Evolutionary conservation across 192 early-diverging fungal species (phyloP), one percentile per base, ranked within the genome.

Genomic region (Backusella australiensis): DNA sequence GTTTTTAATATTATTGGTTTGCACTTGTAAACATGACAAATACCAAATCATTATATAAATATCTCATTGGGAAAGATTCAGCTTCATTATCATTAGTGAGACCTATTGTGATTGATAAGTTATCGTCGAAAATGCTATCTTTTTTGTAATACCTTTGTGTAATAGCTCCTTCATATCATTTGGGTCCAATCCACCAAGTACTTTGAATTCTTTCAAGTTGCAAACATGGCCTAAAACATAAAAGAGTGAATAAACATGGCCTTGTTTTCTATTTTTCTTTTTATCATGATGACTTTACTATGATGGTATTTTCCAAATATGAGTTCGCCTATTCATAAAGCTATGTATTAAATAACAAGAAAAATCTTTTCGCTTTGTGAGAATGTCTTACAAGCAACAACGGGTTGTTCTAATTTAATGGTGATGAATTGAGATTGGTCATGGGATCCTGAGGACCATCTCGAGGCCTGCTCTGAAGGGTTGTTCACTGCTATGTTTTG

Each of bases 181-280:
- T 34, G 90, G 88, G 0, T 88, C 78, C 79, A 97, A 80, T 14
- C 97, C 97, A 46, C 95, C 97, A 82, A 85, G 96, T 5, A 99
- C 92, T 83, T 95, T 96, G 87, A 99, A 98, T 85, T 98, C 95
- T 70, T 96, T 97, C 32, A 99, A 82, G 79, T 99, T 99, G 82
- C 96, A 98, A 59, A 98, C 94, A 77, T 99, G 97, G 3, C 81
- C 84, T 82, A 59, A 38, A 23, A 34, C 23, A 41, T 15, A 56
- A 0, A 11, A 5, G 3, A 21, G 34, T 36, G n/a, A 34, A 36
- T 41, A 42, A 38, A n/a, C n/a, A 46, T 49, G 32, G 32, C 1
- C 2, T 1, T 32, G 32, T 32, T 32, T 53, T 35, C 1, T 19
- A 19, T 9, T 17, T 7, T 75, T 26, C 34, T 72, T 44, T 63